Evolutionary conservation across 2,329 filamentous ascomycete genomes (phyloP), one percentile per base, ranked within the genome.

Genomic region (Acrodontium crateriforme): DNA sequence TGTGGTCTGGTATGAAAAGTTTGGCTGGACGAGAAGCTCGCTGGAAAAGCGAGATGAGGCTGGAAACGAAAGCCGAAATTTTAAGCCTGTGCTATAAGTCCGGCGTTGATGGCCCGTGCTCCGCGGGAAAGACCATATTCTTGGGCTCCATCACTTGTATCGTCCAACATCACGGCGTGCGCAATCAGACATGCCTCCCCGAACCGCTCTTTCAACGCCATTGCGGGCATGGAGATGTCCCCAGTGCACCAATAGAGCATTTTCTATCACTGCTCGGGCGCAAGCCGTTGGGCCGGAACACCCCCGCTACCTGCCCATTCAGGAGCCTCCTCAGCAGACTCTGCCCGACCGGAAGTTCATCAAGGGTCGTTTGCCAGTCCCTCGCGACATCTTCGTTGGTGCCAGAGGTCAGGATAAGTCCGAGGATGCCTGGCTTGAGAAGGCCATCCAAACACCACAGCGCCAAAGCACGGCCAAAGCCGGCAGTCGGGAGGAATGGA

Each of bases 271-370:
- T 10, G 26, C 58, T 11, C 24, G 52, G n/a, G 42, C 46, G 32
- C 50, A 47, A 26, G 57, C 58, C 27, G 63, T 85, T 38, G 77
- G 78, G 11, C 87, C 89, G 26, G 81, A 94, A 52, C 92, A 84
- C 18, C 87, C 89, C 25, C 69, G 71, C 39, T 95, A 79, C 62
- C 79, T 95, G 58, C 74, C 82, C 40, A 64, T 94, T 30, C 87
- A 85, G 25, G 65, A 67, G 41, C 69, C 79, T 26, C 68, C 73
- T n/a, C 83, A 93, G 52, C 72, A 76, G 27, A 65, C 70, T n/a
- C 55, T 59, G 22, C 56, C 60, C 3, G 46, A 52, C 28, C 60
- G 60, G 34, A 59, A 56, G 10, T 40, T 44, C 8, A 53, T 83
- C 18, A 83, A 83, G 52, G 89, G 89, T 42, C 71, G 76, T 32